These are phyloP conservation scores for Annona cherimola DNA, from an alignment of 164 flowering plant genomes.

Conservation along the genomic window DNA sequence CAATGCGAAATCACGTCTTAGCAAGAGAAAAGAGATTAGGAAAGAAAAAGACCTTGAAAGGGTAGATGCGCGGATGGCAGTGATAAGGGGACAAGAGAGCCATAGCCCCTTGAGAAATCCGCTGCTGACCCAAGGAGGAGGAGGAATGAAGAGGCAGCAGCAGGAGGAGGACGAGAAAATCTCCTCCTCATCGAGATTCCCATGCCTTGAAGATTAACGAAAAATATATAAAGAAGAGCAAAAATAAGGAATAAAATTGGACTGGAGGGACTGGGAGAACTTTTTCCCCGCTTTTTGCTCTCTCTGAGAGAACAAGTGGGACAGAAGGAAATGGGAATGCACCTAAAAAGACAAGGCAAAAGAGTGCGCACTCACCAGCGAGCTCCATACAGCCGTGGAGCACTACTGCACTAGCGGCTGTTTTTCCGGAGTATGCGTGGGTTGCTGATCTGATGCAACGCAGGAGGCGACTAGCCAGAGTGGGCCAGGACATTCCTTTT, in stretches of 20 bases:
- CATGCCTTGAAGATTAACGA: background rate
- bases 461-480: too few relatives aligned
- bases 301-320: background rate
- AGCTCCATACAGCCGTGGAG: background rate
- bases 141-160: background rate
- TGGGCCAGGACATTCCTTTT: too few relatives aligned
- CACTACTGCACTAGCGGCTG: background rate
- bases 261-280: background rate
- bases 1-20: background rate
- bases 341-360: background rate
- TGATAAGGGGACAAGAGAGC: background rate
- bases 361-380: background rate
- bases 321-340: background rate
- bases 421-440: too few relatives aligned
- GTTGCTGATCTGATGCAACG: too few relatives aligned
- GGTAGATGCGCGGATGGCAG: background rate
- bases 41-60: background rate
- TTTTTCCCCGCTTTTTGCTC: too few relatives aligned
- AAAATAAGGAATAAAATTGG: background rate
- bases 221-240: background rate
- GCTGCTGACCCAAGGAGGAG: background rate
- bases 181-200: background rate
- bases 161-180: background rate
- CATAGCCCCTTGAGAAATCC: background rate
- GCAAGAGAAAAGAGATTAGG: background rate